A percentile compares a stretch with the other conserved stretches of the same genome.
Conservation (phyloP, 2,329 filamentous ascomycete species). For the Aspergillus texensis region DNA sequence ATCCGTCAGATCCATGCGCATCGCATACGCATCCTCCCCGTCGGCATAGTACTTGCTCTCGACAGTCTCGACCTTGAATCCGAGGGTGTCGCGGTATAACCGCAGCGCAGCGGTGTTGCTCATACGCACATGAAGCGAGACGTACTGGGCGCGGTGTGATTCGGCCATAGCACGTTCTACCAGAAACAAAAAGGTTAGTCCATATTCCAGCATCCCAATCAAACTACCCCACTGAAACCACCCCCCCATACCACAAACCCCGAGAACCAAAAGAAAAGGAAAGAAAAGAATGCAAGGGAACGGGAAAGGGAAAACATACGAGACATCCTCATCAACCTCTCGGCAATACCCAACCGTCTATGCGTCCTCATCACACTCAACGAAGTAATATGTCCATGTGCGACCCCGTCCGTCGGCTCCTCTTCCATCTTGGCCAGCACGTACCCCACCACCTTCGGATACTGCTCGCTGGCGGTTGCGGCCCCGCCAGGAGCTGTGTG, state of each 20-base stretch:
- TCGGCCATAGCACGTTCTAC: conserved; percentile 95
- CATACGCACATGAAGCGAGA: conserved; percentile 92
- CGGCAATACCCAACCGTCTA: conserved; percentile 83
- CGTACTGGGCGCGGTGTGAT: conserved; percentile 86
- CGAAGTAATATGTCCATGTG: conserved; percentile 94
- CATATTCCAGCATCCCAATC: not conserved
- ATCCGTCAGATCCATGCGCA: conserved; percentile 77
- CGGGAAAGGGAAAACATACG: conserved; percentile 59
- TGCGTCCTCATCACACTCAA: conserved; percentile 97
- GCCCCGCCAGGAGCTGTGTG: conserved; percentile 64
- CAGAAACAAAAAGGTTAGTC: not conserved
- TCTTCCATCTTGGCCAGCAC: conserved; percentile 99
- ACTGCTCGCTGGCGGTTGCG: conserved; percentile 51
- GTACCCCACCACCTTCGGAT: conserved; percentile 97
- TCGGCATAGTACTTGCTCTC: conserved; percentile 73
- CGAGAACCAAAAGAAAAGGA: too few relatives aligned
- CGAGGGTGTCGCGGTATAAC: conserved; percentile 88
- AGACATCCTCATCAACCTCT: conserved; percentile 96
- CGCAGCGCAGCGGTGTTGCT: conserved; percentile 90
- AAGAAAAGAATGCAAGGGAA: not conserved
- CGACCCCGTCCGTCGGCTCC: conserved; percentile 85
- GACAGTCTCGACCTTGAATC: conserved; percentile 79
- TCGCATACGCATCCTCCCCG: conserved; percentile 92
- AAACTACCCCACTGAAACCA: too few relatives aligned
- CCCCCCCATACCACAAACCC: too few relatives aligned